Evolutionary conservation across 345 rosid species (phyloP), one percentile per base, ranked within the genome.

Genomic region (Cardamine occulta): DNA sequence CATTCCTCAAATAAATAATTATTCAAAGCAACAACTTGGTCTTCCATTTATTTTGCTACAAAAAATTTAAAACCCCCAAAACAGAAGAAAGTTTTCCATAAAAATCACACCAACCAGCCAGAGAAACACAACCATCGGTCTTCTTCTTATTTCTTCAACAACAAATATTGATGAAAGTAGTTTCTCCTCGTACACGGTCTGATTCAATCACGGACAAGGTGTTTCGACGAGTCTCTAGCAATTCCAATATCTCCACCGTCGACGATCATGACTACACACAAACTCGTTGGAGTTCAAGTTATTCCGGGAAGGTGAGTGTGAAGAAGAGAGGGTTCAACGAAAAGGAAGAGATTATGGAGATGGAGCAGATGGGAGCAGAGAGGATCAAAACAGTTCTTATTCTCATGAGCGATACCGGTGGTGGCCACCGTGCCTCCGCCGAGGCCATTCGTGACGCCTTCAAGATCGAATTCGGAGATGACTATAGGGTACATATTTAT

Each of bases 381-480:
- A 86, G 92, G 81, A 85, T 89, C 32, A 94, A 94, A 76, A 92
- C 82, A 54, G 98, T 91, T 54, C 75, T 94, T 85, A 94, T 94
- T 80, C 88, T 94, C 47, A 94, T 94, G 98, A 94, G 97, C 72
- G 98, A 94, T 34, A 94, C 98, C 1, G 98, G 98, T 0, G 98
- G 98, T 4, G 97, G 97, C 59, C 98, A 94, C 81, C 86, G 98
- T 53, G 98, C 98, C 57, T 91, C 97, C 19, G 98, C 98, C 7
- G 98, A 94, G 72, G 97, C 98, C 49, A 94, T 94, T 63, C 87
- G 90, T 40, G 97, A 91, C 51, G 96, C 97, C 14, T 94, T 94
- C 79, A 84, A 67, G 61, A 76, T 89, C 54, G 91, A 88, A 59
- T 90, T 74, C 56, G 99, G 97, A 7, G 93, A 94, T 73, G 92